Base-by-base conservation (phyloP, 371 early-diverging fungal species). In the Mucor velutinosus region DNA sequence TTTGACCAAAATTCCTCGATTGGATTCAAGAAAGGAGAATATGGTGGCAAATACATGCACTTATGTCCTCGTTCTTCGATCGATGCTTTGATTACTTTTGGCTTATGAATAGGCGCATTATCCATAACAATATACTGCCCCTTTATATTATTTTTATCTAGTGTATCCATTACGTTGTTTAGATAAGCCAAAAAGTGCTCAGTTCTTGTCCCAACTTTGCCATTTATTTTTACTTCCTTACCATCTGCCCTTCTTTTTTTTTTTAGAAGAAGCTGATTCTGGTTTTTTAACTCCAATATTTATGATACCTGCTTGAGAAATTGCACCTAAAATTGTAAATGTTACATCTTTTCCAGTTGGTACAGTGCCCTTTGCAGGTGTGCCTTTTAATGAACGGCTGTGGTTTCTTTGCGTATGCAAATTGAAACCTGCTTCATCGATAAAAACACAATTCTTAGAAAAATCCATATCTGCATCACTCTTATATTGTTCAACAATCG, bases 341-440 rank as follows among this genome's bases (percentile, higher is more conserved):
- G 47, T 51, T 29, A 65, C 39, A 11, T 58, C 59, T 62, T 30
- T 65, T 10, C n/a, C 53, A 8, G 58, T 8, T n/a, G 62, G 70
- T 45, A 70, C 2, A 4, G 51, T 11, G 1, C 17, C 35, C 23
- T 62, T 67, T 15, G 58, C 62, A 45, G 62, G 62, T 10, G 17
- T 11, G 17, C 63, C 58, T 58, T 21, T 17, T 35, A 47, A 57
- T 0, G 63, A 62, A 45, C 49, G 29, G 7, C 33, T 63, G 19
- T 57, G 30, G 15, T 58, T 65, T 58, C 39, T 37, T 11, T 43
- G 39, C 5, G 55, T 62, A 37, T 70, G 51, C 39, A 61, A 23
- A 19, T 70, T 65, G 25, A 65, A 58, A 15, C 62, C 71, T 33
- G 71, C 47, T 12, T 61, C 53, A 35, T 70, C 62, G 37, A 65